These are phyloP conservation scores for Fusarium caatingaense DNA, from an alignment of 2,329 filamentous ascomycete species.

Conservation along the genomic window DNA sequence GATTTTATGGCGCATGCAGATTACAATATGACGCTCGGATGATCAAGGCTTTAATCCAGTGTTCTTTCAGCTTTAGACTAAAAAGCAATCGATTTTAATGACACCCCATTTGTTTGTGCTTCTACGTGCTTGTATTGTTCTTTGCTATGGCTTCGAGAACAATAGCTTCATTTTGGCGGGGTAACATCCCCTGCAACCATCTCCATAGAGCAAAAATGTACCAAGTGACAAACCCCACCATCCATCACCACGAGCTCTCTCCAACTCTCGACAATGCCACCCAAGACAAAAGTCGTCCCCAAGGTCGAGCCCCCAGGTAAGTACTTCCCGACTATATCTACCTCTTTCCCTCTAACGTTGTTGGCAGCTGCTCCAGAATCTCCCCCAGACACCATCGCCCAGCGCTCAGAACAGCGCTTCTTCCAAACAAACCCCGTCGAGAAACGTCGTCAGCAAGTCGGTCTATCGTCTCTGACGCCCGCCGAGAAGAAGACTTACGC, in stretches of 20 bases:
- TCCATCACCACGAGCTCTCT: conserved; percentile 42
- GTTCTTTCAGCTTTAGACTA: not conserved
- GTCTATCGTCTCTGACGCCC: conserved; percentile 58
- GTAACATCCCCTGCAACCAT: conserved; percentile 32
- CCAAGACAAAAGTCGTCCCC: conserved; percentile 52
- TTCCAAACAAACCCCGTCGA: conserved; percentile 63
- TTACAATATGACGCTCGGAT: conserved; percentile 10
- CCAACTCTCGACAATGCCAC: conserved; percentile 50
- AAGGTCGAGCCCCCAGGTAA: conserved; percentile 47
- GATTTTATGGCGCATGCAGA: not conserved
- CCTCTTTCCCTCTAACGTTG: not conserved
- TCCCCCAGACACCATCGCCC: conserved; percentile 59
- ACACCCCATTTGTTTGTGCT: conserved; percentile 18
- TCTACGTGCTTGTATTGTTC: conserved; percentile 29
- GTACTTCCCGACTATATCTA: not conserved
- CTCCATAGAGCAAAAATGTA: conserved; percentile 38
- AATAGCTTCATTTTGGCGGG: conserved; percentile 45
- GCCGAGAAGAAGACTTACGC: conserved; percentile 63
- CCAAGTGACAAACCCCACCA: conserved; percentile 43
- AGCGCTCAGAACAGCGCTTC: conserved; percentile 61
- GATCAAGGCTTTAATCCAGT: not conserved
- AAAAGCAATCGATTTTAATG: conserved; percentile 1
- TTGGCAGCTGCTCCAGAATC: conserved; percentile 47
- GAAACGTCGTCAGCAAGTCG: conserved; percentile 57
- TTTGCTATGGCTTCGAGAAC: conserved; percentile 24